A percentile compares a stretch with the other conserved stretches of the same genome.
Conservation (phyloP, 1,284 basidiomycete species). For the Sanghuangporus sanghuang region DNA sequence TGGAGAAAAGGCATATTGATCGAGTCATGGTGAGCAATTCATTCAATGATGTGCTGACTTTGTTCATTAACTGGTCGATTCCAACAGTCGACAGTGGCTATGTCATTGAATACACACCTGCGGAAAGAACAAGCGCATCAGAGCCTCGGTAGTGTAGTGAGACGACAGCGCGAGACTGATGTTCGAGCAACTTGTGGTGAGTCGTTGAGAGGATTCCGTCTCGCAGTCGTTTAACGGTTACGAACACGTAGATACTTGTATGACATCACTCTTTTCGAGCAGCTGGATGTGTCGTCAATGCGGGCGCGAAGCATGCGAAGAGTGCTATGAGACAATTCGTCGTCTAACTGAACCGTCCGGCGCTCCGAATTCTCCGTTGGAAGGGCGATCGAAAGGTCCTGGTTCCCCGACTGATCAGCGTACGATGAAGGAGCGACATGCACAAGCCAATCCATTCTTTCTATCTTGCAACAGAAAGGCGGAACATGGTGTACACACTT, state of each 20-base stretch:
- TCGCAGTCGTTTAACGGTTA: background rate
- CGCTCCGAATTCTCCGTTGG: constrained; percentile 37
- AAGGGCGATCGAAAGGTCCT: constrained; percentile 22
- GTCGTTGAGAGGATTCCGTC: constrained; percentile 24
- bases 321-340: constrained; percentile 72
- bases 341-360: constrained; percentile 51
- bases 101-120: constrained; percentile 64
- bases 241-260: constrained; percentile 70
- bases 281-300: constrained; percentile 89
- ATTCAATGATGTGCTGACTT: background rate
- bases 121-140: constrained; percentile 68
- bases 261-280: constrained; percentile 86
- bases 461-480: constrained; percentile 61
- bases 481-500: constrained; percentile 62
- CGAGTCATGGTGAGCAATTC: constrained; percentile 50
- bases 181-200: constrained; percentile 80
- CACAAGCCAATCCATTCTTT: constrained; percentile 67
- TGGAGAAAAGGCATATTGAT: constrained; percentile 43
- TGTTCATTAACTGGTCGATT: background rate
- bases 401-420: constrained; percentile 34
- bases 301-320: constrained; percentile 84
- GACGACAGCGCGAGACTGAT: constrained; percentile 69
- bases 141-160: constrained; percentile 54
- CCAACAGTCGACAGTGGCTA: constrained; percentile 58
- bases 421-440: constrained; percentile 52